A percentile compares a stretch with the other conserved stretches of the same genome.
Evolutionary conservation across 352 stramenopile genomes (phyloP).

Genomic region (Lagenidium sp.): DNA sequence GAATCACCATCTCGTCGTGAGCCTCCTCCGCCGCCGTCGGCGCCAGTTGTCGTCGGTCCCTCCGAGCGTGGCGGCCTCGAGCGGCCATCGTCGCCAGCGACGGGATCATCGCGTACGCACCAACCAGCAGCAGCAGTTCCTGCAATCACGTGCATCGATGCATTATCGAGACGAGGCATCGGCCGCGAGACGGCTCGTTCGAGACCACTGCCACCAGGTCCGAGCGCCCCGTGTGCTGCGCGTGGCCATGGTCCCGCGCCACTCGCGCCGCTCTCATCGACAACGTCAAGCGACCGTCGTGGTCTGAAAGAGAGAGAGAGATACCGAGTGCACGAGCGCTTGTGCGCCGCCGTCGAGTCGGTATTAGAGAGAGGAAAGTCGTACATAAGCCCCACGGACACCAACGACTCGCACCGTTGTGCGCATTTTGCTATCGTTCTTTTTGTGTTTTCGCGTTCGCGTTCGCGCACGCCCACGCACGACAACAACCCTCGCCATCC

Average conservation of each 20-base stretch:
- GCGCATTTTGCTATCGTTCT: neutral
- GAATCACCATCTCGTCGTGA: neutral
- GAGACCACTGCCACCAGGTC: no score
- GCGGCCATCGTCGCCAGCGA: neutral
- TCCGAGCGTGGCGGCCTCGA: conserved; percentile 1
- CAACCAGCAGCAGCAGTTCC: neutral
- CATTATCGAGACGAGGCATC: neutral
- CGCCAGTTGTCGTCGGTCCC: neutral
- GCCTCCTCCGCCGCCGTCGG: neutral
- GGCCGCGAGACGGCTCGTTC: no score
- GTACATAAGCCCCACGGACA: neutral
- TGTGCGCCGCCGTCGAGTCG: no score
- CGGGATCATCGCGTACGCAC: neutral
- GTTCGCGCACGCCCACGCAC: no score
- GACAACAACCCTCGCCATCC: no score
- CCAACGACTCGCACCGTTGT: neutral
- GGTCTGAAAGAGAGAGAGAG: neutral
- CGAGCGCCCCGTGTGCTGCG: no score
- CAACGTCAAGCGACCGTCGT: no score
- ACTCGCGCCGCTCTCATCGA: no score
- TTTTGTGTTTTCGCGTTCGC: no score
- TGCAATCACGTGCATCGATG: neutral
- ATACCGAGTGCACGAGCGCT: no score
- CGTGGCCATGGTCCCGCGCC: no score
- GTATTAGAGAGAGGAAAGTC: neutral